phyloP scores from a whole-genome alignment of 305 asterid species.

The Caryopteris hybrid region DNA sequence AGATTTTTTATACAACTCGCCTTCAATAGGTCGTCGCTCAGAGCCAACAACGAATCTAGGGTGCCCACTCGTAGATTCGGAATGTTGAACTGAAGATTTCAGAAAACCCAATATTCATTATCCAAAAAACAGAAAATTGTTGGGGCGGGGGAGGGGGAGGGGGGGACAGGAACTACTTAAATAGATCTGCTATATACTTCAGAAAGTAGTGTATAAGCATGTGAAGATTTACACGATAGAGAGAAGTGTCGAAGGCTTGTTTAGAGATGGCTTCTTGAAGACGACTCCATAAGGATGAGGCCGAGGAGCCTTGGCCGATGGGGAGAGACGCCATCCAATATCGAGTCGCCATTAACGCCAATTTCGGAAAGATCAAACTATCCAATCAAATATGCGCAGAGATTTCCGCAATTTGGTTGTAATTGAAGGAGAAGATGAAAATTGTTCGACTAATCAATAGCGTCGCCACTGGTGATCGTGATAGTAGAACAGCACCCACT shows the following conservation, averaged over 20 bases:
- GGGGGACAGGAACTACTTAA: neutral
- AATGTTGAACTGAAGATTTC: slow-evolving; percentile 62
- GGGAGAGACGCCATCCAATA: slow-evolving; percentile 91
- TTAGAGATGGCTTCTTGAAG: slow-evolving; percentile 82
- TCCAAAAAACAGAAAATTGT: neutral
- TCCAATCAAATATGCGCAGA: slow-evolving; percentile 3
- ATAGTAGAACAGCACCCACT: neutral
- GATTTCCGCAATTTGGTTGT: neutral
- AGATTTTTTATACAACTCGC: slow-evolving; percentile 24
- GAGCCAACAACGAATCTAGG: slow-evolving; percentile 73
- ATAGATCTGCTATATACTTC: slow-evolving; percentile 19
- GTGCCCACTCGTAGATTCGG: slow-evolving; percentile 94
- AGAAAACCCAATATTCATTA: neutral
- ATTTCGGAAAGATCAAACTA: slow-evolving; percentile 1
- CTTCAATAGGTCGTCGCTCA: slow-evolving; percentile 83
- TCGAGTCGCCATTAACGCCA: slow-evolving; percentile 63
- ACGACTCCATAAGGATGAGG: slow-evolving; percentile 65
- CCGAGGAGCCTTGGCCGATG: slow-evolving; percentile 42
- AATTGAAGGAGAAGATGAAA: neutral
- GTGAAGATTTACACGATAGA: slow-evolving; percentile 50
- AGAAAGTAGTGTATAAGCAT: slow-evolving; percentile 1
- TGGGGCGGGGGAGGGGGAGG: no score
- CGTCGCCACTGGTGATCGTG: neutral
- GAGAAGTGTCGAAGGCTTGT: slow-evolving; percentile 79
- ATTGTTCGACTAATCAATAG: neutral